Percentiles rank a stretch among this genome's conserved stretches.
Conservation (phyloP, 257 asterid species). For the Salvia rosmarinus region DNA sequence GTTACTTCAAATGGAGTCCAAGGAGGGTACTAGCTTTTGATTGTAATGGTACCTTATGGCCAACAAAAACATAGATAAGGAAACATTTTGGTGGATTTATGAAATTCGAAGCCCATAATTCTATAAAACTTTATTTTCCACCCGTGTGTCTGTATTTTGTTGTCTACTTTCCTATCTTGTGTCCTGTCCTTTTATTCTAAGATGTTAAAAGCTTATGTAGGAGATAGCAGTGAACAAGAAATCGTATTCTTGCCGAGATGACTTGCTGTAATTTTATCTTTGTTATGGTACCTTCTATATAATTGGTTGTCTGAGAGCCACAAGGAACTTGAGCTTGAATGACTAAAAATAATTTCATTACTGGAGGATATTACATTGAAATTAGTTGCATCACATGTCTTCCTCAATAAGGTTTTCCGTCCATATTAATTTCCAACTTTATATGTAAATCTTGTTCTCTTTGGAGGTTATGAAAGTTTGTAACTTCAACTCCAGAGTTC, state of each 20-base stretch:
- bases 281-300: background rate
- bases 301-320: slow-evolving; percentile 19
- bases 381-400: background rate
- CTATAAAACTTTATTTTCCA: background rate
- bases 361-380: background rate
- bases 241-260: background rate
- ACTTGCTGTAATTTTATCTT: slow-evolving; percentile 3
- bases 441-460: background rate
- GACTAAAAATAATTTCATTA: background rate
- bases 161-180: background rate
- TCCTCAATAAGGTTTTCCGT: slow-evolving; percentile 14
- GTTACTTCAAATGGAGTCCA: background rate
- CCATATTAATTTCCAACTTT: slow-evolving; percentile 1
- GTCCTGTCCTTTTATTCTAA: background rate
- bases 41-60: background rate
- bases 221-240: background rate
- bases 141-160: background rate
- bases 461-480: slow-evolving; percentile 21
- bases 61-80: background rate
- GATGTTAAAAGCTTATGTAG: background rate
- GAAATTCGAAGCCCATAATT: background rate
- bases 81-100: background rate
- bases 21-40: background rate
- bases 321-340: slow-evolving; percentile 4
- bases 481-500: slow-evolving; percentile 24